These are phyloP conservation scores for Vanderwaltozyma yarrowii DNA, from an alignment of 805 yeast genomes.

Conservation along the genomic window DNA sequence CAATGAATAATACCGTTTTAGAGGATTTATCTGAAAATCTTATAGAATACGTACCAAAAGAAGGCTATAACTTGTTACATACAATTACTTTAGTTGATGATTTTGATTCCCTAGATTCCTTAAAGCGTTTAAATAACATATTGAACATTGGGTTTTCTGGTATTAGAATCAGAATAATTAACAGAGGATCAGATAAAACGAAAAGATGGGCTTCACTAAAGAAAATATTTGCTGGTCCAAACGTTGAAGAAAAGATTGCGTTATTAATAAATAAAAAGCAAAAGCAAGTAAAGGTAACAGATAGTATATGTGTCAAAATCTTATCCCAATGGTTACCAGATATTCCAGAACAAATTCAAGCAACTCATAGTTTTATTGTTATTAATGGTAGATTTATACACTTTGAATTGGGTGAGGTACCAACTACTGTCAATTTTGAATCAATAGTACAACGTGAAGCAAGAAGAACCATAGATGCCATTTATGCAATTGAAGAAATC, in stretches of 20 bases:
- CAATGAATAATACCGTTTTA: slow-evolving; percentile 16
- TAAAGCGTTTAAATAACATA: slow-evolving; percentile 35
- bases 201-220: slow-evolving; percentile 15
- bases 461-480: slow-evolving; percentile 33
- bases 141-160: slow-evolving; percentile 22
- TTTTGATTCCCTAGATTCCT: slow-evolving; percentile 30
- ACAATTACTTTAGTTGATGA: slow-evolving; percentile 53
- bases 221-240: slow-evolving; percentile 10
- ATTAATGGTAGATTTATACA: slow-evolving; percentile 46
- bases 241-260: slow-evolving; percentile 19
- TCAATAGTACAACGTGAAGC: slow-evolving; percentile 39
- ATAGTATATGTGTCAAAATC: not conserved
- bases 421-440: slow-evolving; percentile 25
- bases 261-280: not conserved
- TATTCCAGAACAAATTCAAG: slow-evolving; percentile 6
- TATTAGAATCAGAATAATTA: slow-evolving; percentile 33
- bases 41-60: slow-evolving; percentile 12
- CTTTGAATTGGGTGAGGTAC: slow-evolving; percentile 22
- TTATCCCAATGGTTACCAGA: slow-evolving; percentile 22
- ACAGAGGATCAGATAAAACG: slow-evolving; percentile 16
- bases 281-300: not conserved
- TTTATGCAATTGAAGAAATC: slow-evolving; percentile 18
- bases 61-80: slow-evolving; percentile 19
- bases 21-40: slow-evolving; percentile 12
- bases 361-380: slow-evolving; percentile 31